These are phyloP conservation scores for Davidsoniella australis DNA, from an alignment of 2,329 filamentous ascomycete species.

Conservation along the genomic window DNA sequence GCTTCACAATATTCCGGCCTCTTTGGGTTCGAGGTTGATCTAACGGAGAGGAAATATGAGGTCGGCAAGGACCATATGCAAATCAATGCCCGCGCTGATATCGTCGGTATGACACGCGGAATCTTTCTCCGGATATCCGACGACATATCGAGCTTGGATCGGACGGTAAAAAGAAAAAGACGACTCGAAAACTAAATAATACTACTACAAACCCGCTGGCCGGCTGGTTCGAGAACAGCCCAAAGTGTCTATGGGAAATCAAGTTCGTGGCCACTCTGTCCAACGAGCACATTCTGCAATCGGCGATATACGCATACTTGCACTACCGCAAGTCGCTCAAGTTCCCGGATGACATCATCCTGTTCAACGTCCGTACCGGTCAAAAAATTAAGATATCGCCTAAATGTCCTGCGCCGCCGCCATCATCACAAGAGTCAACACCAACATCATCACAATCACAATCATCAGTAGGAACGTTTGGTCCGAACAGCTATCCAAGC, in stretches of 20 bases:
- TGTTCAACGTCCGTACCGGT: slow-evolving; percentile 18
- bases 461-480: too few relatives aligned
- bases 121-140: too few relatives aligned
- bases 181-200: too few relatives aligned
- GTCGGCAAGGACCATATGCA: not conserved
- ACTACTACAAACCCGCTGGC: not conserved
- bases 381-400: slow-evolving; percentile 16
- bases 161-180: too few relatives aligned
- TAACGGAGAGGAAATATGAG: not conserved
- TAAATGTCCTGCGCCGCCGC: not conserved
- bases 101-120: slow-evolving; percentile 4
- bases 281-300: slow-evolving; percentile 17
- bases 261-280: slow-evolving; percentile 18
- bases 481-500: not conserved
- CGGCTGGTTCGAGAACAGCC: not conserved
- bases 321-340: slow-evolving; percentile 11
- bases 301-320: slow-evolving; percentile 17
- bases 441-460: not conserved
- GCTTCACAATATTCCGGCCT: not conserved
- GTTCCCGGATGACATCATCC: slow-evolving; percentile 12
- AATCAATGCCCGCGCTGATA: not conserved
- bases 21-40: slow-evolving; percentile 2
- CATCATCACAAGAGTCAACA: not conserved
- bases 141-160: too few relatives aligned
- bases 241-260: slow-evolving; percentile 17